Base-by-base conservation (phyloP, 371 early-diverging fungal genomes). In the Lichtheimia ornata region DNA sequence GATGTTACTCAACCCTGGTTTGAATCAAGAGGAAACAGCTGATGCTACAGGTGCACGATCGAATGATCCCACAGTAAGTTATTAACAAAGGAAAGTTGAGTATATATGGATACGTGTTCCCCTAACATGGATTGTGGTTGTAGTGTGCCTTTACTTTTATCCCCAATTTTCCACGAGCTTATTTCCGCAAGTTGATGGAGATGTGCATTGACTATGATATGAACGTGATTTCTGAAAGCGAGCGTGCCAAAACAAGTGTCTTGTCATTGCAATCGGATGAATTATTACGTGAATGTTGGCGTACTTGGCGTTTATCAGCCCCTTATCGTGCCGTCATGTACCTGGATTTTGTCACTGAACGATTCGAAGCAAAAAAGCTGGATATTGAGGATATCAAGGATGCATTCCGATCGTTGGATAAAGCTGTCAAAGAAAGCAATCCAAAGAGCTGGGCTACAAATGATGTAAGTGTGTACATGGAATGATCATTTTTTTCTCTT, bases 301-400 rank as follows among this genome's bases (percentile, higher is more conserved):
- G 84, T 22, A 84, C 85, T 1, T 90, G 91, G 91, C 78, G 91
- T 51, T 55, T 90, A 50, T 84, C 88, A 20, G 79, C 82, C 4
- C 82, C 87, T 11, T 90, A 76, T 60, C 74, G 90, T 47, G 84
- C 85, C 22, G 84, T 86, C 7, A 76, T 88, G 25, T 80, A 86
- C 27, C 70, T 90, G 56, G 90, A 89, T 42, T 65, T 86, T 4
- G 71, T 89, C 50, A 84, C 84, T 60, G 69, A 68, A 64, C 72
- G 70, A 73, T 74, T 64, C 66, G 71, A 84, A 50, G 61, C 73
- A 44, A 68, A 67, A 24, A 72, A 72, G 17, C 41, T 74, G 9
- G 75, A 77, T 28, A 73, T 82, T 52, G 78, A 78, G 3, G 84
- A 84, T 53, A 75, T 83, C 15, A 73, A 72, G 41, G 78, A 81